Percentiles rank a stretch among this genome's conserved stretches.
Evolutionary conservation across 495 filamentous ascomycete genomes (phyloP).

Genomic region (Penicillium soppii): DNA sequence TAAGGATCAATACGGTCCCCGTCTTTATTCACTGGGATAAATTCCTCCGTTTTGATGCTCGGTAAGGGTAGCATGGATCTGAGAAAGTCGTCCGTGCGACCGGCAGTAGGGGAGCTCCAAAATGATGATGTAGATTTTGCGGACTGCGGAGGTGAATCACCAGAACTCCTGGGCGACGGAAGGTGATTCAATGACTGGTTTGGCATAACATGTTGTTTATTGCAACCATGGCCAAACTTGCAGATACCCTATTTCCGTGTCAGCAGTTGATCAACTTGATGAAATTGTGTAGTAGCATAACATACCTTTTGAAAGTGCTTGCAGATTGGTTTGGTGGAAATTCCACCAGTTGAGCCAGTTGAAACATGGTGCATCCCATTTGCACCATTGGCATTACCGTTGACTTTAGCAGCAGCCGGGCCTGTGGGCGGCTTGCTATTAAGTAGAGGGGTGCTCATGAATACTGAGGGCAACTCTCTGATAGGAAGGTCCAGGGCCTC

Average conservation of each 20-base stretch:
- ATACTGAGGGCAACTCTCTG: conserved; percentile 44
- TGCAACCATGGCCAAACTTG: conserved; percentile 37
- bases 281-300: background rate
- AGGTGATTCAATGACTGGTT: conserved; percentile 21
- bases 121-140: background rate
- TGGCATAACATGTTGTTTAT: conserved; percentile 36
- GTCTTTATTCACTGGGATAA: conserved; percentile 44
- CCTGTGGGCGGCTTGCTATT: conserved; percentile 15
- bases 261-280: background rate
- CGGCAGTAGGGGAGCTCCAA: conserved; percentile 15
- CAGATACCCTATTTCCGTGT: conserved; percentile 34
- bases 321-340: conserved; percentile 27
- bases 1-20: conserved; percentile 44
- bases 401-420: conserved; percentile 7
- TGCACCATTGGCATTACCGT: conserved; percentile 9
- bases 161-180: conserved; percentile 12
- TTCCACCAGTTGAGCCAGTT: conserved; percentile 4
- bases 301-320: conserved; percentile 42
- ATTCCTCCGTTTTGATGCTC: conserved; percentile 25
- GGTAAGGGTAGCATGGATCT: conserved; percentile 22
- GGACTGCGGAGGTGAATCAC: conserved; percentile 6
- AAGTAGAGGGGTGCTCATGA: conserved; percentile 35
- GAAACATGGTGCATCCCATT: background rate
- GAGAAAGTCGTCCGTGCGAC: conserved; percentile 28
- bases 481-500: conserved; percentile 37